Evolutionary conservation across 1,284 basidiomycete genomes (phyloP), one percentile per base, ranked within the genome.

Genomic region (Malassezia sympodialis): DNA sequence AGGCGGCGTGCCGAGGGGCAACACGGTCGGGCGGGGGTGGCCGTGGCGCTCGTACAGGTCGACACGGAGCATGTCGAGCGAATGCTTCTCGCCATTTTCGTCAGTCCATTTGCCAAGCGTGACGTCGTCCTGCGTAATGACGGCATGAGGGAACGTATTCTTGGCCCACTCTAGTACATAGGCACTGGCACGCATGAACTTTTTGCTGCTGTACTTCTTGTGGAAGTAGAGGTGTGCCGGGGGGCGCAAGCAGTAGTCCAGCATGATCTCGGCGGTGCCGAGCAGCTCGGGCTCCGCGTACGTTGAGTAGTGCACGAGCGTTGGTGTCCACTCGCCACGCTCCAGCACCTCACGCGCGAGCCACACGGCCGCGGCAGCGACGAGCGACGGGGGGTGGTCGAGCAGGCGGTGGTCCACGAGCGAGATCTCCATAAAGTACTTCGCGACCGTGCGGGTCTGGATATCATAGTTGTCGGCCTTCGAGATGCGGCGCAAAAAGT

Each of bases 341-440:
- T 87, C 86, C 21, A 96, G 79, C 21, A 89, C 84, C 47, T 90
- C 75, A 28, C 91, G 79, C 0, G 88, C 88, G n/a, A 96, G 79
- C 89, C 90, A 96, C 66, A 90, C 84, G 0, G 87, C 80, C 4
- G 90, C 85, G 4, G 90, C 91, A 8, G 91, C 90, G 66, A 94
- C 78, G 60, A 90, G 76, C 26, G 88, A 90, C 0, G 93, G 89
- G 19, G 86, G 83, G 21, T 83, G 84, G 12, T 82, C 80, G 58
- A 98, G 80, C 59, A 98, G 78, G 5, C 84, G 79, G 81, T 90
- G 86, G 66, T 98, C 90, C 11, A 98, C 80, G 54, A 85, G 83
- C 12, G 83, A 83, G 53, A 96, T 88, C 79, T 98, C 93, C 66
- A 94, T 80, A 56, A 71, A 72, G 63, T 71, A 73, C 65, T 96